Conservation (phyloP, 2,329 filamentous ascomycete genomes). For the Fusarium temperatum region DNA sequence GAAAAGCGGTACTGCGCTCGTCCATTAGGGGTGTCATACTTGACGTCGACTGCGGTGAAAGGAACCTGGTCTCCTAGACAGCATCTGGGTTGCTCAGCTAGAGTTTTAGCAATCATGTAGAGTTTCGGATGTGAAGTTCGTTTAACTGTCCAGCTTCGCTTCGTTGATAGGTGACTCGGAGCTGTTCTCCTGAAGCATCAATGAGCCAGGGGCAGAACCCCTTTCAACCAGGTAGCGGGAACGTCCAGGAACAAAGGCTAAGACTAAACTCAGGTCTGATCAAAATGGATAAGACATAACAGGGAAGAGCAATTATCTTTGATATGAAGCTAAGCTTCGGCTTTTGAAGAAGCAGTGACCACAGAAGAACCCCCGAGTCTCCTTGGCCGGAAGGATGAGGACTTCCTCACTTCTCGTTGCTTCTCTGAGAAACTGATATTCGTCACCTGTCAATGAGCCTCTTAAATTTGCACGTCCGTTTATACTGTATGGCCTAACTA, state of each 20-base stretch:
- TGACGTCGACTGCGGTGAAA: neutral
- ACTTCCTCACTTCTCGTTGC: too few relatives aligned
- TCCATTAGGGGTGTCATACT: too few relatives aligned
- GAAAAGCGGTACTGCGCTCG: too few relatives aligned
- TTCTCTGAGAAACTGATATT: too few relatives aligned
- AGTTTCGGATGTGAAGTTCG: rapidly evolving
- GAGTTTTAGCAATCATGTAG: rapidly evolving
- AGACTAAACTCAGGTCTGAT: rapidly evolving
- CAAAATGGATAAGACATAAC: rapidly evolving
- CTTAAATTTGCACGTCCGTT: too few relatives aligned
- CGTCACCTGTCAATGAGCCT: too few relatives aligned
- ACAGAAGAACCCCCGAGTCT: neutral
- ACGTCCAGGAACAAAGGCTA: neutral
- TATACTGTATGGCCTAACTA: too few relatives aligned
- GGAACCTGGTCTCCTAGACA: neutral
- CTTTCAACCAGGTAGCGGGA: too few relatives aligned
- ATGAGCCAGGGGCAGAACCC: rapidly evolving
- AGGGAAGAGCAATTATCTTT: rapidly evolving
- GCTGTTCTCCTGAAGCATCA: neutral
- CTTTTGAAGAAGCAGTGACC: neutral
- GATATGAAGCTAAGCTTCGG: rapidly evolving
- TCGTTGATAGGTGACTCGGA: neutral
- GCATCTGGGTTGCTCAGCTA: neutral
- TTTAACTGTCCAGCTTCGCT: rapidly evolving
- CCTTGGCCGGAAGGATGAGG: too few relatives aligned